phyloP scores from a whole-genome alignment of 176 grass and related monocot species.

The Bolboschoenus planiculmis region DNA sequence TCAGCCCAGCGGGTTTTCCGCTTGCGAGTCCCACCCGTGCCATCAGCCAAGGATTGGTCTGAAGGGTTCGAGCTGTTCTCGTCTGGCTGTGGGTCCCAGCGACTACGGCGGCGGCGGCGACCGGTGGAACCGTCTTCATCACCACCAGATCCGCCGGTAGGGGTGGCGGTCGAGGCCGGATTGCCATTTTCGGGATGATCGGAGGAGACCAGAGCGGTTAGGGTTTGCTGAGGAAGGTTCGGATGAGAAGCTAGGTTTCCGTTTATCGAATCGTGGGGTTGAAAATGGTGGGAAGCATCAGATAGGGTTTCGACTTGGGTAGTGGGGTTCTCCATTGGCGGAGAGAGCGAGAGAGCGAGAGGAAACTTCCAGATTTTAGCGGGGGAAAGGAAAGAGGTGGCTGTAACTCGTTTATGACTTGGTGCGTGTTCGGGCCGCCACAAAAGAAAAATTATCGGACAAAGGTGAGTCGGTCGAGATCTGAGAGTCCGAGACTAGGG shows the following conservation, averaged over 20 bases:
- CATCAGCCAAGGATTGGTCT: slow-evolving; percentile 28
- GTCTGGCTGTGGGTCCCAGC: slow-evolving; percentile 64
- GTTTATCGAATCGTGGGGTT: slow-evolving; percentile 2
- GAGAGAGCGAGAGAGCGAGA: background rate
- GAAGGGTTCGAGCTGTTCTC: slow-evolving; percentile 36
- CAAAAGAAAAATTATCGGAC: background rate
- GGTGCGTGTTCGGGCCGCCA: background rate
- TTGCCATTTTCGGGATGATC: slow-evolving; percentile 22
- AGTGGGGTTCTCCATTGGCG: slow-evolving; percentile 3
- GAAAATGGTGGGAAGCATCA: slow-evolving; percentile 23
- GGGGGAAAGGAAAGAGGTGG: background rate
- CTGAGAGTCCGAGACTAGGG: background rate
- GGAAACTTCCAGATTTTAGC: slow-evolving; percentile 8
- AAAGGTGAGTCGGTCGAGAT: background rate
- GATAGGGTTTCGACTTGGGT: slow-evolving; percentile 4
- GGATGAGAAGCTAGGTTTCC: slow-evolving; percentile 39
- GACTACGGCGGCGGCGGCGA: slow-evolving; percentile 59
- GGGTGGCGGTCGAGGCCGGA: slow-evolving; percentile 8
- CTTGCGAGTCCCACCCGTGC: slow-evolving; percentile 37
- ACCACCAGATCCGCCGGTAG: slow-evolving; percentile 25
- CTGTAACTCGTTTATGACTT: background rate
- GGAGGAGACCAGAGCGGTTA: slow-evolving; percentile 27
- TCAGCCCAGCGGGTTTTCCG: slow-evolving; percentile 93
- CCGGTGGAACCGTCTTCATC: slow-evolving; percentile 33
- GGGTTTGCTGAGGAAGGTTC: background rate